Conservation (phyloP, 805 yeast genomes). For the Kluyveromyces siamensis region DNA sequence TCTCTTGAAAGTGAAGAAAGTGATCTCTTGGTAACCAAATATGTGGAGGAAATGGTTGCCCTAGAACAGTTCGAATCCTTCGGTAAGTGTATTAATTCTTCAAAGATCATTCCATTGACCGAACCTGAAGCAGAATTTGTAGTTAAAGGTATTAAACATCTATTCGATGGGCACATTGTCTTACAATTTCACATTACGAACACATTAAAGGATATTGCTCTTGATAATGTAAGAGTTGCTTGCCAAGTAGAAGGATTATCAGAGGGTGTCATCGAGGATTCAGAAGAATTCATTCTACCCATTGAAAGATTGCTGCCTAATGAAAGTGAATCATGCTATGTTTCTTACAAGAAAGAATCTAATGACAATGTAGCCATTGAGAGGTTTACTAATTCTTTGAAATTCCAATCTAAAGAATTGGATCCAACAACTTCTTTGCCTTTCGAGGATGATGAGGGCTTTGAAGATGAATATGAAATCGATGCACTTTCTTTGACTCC, state of each 20-base stretch:
- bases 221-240: slow-evolving; percentile 68
- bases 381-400: slow-evolving; percentile 55
- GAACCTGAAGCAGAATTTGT: slow-evolving; percentile 92
- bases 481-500: slow-evolving; percentile 63
- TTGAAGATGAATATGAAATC: slow-evolving; percentile 87
- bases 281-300: slow-evolving; percentile 70
- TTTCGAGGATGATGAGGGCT: slow-evolving; percentile 68
- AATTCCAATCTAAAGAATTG: slow-evolving; percentile 71
- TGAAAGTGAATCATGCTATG: slow-evolving; percentile 65
- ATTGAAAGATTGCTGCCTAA: slow-evolving; percentile 65
- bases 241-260: slow-evolving; percentile 53
- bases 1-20: slow-evolving; percentile 22
- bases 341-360: slow-evolving; percentile 54
- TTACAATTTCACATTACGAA: slow-evolving; percentile 78
- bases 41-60: slow-evolving; percentile 56
- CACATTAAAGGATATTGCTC: slow-evolving; percentile 68
- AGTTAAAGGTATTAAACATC: slow-evolving; percentile 73
- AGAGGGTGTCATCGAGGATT: slow-evolving; percentile 28
- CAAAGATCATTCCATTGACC: slow-evolving; percentile 59
- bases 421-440: slow-evolving; percentile 63
- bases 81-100: slow-evolving; percentile 69
- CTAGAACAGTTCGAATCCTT: slow-evolving; percentile 66
- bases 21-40: slow-evolving; percentile 49
- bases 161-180: slow-evolving; percentile 64
- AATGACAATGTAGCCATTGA: slow-evolving; percentile 37